Percentiles rank a stretch among this genome's conserved stretches.
These are phyloP conservation scores for Zygoascus sp. DNA, from an alignment of 1,139 yeast species.

Conservation along the genomic window DNA sequence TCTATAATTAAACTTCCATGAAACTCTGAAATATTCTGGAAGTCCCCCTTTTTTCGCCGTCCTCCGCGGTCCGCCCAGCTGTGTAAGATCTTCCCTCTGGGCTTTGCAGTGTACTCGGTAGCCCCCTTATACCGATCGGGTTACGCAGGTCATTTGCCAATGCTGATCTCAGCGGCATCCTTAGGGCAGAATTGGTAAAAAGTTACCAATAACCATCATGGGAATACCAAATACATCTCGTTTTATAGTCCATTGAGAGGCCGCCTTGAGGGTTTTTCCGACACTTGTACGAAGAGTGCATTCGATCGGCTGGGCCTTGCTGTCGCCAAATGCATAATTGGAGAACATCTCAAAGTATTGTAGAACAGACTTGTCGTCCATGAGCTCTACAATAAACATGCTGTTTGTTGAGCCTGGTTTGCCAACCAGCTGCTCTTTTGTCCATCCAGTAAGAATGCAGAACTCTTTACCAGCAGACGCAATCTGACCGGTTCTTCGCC, in stretches of 20 bases:
- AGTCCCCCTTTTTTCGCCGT: too few relatives aligned
- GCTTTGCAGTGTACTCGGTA: too few relatives aligned
- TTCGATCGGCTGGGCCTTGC: slow-evolving; percentile 76
- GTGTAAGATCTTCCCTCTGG: too few relatives aligned
- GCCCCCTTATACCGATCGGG: too few relatives aligned
- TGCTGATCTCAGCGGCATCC: not conserved
- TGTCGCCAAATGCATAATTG: slow-evolving; percentile 86
- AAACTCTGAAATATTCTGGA: too few relatives aligned
- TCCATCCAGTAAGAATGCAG: slow-evolving; percentile 87
- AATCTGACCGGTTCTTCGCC: slow-evolving; percentile 94
- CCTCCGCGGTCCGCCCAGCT: too few relatives aligned
- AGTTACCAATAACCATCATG: slow-evolving; percentile 93
- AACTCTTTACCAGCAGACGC: slow-evolving; percentile 94
- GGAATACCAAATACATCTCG: slow-evolving; percentile 90
- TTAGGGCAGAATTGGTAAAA: slow-evolving; percentile 50
- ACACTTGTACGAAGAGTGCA: slow-evolving; percentile 68
- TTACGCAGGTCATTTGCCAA: too few relatives aligned
- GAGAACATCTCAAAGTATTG: slow-evolving; percentile 84
- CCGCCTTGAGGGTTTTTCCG: slow-evolving; percentile 49
- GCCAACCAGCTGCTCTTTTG: slow-evolving; percentile 56
- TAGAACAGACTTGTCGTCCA: slow-evolving; percentile 82
- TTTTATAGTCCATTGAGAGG: slow-evolving; percentile 87
- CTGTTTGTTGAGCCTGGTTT: slow-evolving; percentile 22
- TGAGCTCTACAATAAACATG: slow-evolving; percentile 79
- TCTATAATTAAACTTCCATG: too few relatives aligned